phyloP scores from a whole-genome alignment of 2,329 filamentous ascomycete genomes.

The Corniculantispora saksenae region DNA sequence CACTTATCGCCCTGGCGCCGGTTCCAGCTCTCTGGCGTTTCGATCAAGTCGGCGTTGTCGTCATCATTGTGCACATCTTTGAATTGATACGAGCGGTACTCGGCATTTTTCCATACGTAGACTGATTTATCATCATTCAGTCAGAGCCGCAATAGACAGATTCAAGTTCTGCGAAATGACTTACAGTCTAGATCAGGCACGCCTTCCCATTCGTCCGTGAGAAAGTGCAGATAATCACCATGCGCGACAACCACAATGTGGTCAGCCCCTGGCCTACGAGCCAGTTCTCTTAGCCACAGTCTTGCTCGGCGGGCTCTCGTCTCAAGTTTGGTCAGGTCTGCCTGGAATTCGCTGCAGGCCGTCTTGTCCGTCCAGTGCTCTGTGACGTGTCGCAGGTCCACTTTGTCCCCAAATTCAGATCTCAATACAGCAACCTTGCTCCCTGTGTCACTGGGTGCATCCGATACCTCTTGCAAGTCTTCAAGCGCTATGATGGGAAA shows the following conservation, averaged over 20 bases:
- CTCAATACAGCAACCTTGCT: conserved; percentile 52
- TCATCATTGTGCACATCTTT: conserved; percentile 46
- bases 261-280: conserved; percentile 50
- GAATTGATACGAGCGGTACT: conserved; percentile 64
- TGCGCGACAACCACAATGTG: conserved; percentile 74
- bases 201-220: conserved; percentile 73
- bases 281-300: conserved; percentile 56
- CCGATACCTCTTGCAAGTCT: conserved; percentile 70
- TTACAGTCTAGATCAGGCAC: conserved; percentile 38
- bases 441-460: conserved; percentile 71
- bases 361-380: conserved; percentile 70
- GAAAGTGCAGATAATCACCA: conserved; percentile 73
- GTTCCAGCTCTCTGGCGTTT: too few relatives aligned
- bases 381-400: conserved; percentile 57
- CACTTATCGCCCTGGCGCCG: too few relatives aligned
- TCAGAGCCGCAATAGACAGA: too few relatives aligned
- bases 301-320: conserved; percentile 30
- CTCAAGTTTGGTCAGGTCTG: conserved; percentile 49
- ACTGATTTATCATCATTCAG: too few relatives aligned
- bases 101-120: conserved; percentile 66
- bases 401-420: conserved; percentile 53
- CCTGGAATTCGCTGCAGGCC: conserved; percentile 32
- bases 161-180: conserved; percentile 13
- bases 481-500: conserved; percentile 62
- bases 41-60: background rate